Evolutionary conservation across 2,329 filamentous ascomycete species (phyloP), one percentile per base, ranked within the genome.

Genomic region (Emmonsiellopsis sp.): DNA sequence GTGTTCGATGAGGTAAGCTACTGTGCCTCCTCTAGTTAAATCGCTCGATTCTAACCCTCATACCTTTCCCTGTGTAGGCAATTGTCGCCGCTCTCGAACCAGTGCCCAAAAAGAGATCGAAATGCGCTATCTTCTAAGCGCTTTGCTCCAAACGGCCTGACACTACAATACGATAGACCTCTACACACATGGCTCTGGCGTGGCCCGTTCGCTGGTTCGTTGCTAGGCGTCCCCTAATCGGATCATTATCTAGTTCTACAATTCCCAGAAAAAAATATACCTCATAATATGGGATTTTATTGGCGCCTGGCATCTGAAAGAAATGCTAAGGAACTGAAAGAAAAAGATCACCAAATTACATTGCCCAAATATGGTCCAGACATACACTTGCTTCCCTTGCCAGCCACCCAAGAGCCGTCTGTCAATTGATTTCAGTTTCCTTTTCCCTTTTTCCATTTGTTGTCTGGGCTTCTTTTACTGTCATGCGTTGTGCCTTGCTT

Each of bases 1-100:
- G 93, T 98, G 15, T 98, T 98, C 73, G 93, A 98, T 67, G 93
- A 97, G 87, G 91, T 95, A 80, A 63, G 81, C 67, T 13, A 26
- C 46, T 11, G 7, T 49, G 49, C 5, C 26, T 49, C 26, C 11
- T 49, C 35, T 37, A 40, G 32, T 38, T 48, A 32, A 38, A 32
- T 43, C 7, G 16, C 35, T 26, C 38, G 49, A 37, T 26, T 26
- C 7, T 32, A 43, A 26, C 50, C 37, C 51, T 38, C n/a, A 15
- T 51, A n/a, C 41, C 48, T 55, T 64, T 40, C 11, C 37, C n/a
- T 42, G 42, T 44, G 54, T 59, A 95, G 91, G 92, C 92, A 31
- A 97, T 97, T 65, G 92, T 97, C 60, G 92, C 92, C 59, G 92
- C 92, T 42, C 79, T 97, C 59, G 92, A 97, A 73, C 92, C 92